Evolutionary conservation across 2,329 filamentous ascomycete genomes (phyloP).

Genomic region (Kalmusia sp.): DNA sequence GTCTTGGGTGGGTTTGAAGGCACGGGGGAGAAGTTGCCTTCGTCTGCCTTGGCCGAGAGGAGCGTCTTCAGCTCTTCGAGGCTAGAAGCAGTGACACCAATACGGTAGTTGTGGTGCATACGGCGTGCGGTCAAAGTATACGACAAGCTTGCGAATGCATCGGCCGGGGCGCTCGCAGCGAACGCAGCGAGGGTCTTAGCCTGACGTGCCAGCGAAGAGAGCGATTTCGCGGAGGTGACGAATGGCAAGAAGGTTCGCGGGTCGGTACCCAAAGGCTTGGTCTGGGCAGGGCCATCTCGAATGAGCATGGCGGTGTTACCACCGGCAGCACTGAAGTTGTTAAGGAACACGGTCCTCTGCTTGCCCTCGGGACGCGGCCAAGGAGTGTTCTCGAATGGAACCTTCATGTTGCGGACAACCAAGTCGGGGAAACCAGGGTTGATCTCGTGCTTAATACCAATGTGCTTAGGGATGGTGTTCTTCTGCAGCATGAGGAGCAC

Average conservation of each 20-base stretch:
- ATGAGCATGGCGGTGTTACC: constrained; percentile 44
- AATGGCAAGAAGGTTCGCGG: constrained; percentile 11
- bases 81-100: constrained; percentile 10
- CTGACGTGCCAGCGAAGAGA: neutral
- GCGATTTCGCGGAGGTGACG: constrained; percentile 6
- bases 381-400: constrained; percentile 52
- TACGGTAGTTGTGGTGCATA: constrained; percentile 28
- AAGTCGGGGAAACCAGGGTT: constrained; percentile 62
- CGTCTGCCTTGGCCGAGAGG: constrained; percentile 21
- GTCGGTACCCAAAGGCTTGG: constrained; percentile 7
- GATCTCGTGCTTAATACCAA: constrained; percentile 47
- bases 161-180: constrained; percentile 7
- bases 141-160: constrained; percentile 17
- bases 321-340: constrained; percentile 49
- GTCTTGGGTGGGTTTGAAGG: constrained; percentile 59
- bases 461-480: constrained; percentile 61
- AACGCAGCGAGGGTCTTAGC: constrained; percentile 6
- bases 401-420: constrained; percentile 22
- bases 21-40: constrained; percentile 59
- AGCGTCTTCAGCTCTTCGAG: constrained; percentile 8
- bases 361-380: constrained; percentile 40
- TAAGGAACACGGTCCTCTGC: constrained; percentile 29
- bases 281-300: constrained; percentile 20
- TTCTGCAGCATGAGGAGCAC: constrained; percentile 37
- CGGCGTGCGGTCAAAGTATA: constrained; percentile 36